Conservation (phyloP, 1,139 yeast species). For the Pichiaceae sp. region DNA sequence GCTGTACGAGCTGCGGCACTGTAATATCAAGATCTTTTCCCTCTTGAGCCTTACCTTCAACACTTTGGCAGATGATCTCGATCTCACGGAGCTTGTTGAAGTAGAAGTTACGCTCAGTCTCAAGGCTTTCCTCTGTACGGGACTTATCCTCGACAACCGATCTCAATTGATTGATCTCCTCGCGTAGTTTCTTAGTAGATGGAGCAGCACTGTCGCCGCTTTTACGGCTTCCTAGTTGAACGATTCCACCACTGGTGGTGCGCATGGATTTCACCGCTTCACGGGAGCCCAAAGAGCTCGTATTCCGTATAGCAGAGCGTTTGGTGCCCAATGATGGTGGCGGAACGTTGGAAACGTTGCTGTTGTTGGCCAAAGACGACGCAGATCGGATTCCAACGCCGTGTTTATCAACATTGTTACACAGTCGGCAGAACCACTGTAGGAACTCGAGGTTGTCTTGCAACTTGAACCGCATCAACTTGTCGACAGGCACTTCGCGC, state of each 20-base stretch:
- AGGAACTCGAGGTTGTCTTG: constrained; percentile 91
- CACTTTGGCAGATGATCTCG: constrained; percentile 68
- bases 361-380: background rate
- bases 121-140: constrained; percentile 49
- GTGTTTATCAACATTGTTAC: constrained; percentile 47
- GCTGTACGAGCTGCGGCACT: constrained; percentile 38
- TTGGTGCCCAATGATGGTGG: background rate
- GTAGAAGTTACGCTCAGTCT: constrained; percentile 79
- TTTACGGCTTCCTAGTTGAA: background rate
- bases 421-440: constrained; percentile 83
- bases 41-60: constrained; percentile 36
- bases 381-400: background rate
- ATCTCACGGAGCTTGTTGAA: constrained; percentile 84
- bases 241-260: background rate
- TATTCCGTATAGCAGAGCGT: background rate
- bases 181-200: constrained; percentile 3
- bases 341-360: background rate
- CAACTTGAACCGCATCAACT: constrained; percentile 74
- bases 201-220: background rate
- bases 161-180: constrained; percentile 18
- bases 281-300: background rate
- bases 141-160: constrained; percentile 47
- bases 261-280: background rate
- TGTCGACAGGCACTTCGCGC: constrained; percentile 73
- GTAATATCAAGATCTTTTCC: constrained; percentile 17